Evolutionary conservation across 2,329 filamentous ascomycete genomes (phyloP).

Genomic region (Helotiales sp.): DNA sequence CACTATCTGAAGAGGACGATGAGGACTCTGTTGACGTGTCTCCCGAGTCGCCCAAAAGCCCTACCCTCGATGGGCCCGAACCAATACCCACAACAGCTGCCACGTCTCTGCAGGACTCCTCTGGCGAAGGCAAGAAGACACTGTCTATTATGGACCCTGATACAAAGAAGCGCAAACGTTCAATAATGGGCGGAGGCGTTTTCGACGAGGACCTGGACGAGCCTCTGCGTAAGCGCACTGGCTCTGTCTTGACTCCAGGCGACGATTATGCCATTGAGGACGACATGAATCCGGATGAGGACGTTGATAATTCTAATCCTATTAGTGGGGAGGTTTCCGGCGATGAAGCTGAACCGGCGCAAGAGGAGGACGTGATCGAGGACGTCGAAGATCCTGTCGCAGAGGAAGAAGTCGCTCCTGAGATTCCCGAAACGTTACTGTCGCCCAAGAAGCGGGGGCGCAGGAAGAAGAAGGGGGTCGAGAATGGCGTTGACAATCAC

Average conservation of each 20-base stretch:
- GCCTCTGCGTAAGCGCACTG: slow-evolving; percentile 51
- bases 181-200: slow-evolving; percentile 32
- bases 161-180: slow-evolving; percentile 40
- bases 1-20: slow-evolving; percentile 36
- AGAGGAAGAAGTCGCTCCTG: slow-evolving; percentile 40
- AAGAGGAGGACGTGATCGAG: slow-evolving; percentile 48
- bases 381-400: slow-evolving; percentile 41
- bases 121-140: slow-evolving; percentile 28
- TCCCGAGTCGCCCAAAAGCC: slow-evolving; percentile 36
- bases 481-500: slow-evolving; percentile 27
- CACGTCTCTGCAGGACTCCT: slow-evolving; percentile 37
- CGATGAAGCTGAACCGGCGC: slow-evolving; percentile 39
- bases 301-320: slow-evolving; percentile 35
- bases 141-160: slow-evolving; percentile 28
- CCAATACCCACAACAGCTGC: slow-evolving; percentile 30
- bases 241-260: slow-evolving; percentile 44
- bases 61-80: slow-evolving; percentile 41
- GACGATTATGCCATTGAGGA: slow-evolving; percentile 47
- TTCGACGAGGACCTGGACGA: slow-evolving; percentile 37
- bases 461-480: slow-evolving; percentile 36
- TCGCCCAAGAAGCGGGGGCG: slow-evolving; percentile 37
- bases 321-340: slow-evolving; percentile 35
- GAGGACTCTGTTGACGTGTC: slow-evolving; percentile 40
- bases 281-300: slow-evolving; percentile 44
- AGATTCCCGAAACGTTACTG: slow-evolving; percentile 23